Evolutionary conservation across 495 filamentous ascomycete genomes (phyloP).

Genomic region (Neurospora sublineolata): DNA sequence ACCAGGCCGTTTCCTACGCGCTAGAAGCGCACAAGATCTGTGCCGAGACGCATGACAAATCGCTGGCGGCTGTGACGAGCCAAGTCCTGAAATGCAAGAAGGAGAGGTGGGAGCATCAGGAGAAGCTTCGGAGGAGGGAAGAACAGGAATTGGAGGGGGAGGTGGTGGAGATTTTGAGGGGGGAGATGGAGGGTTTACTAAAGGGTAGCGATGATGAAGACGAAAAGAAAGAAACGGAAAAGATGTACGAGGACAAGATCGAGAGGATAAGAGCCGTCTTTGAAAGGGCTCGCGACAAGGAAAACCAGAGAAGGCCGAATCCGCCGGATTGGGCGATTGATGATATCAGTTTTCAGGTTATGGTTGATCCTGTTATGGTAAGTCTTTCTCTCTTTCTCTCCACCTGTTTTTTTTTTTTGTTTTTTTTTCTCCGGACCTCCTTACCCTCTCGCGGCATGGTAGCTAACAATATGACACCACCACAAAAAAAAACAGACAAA

Average conservation of each 20-base stretch:
- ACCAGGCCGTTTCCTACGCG: slow-evolving; percentile 63
- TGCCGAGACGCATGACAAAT: slow-evolving; percentile 44
- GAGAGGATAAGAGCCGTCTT: slow-evolving; percentile 31
- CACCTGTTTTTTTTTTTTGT: background rate
- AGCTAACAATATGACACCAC: background rate
- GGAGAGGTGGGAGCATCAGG: slow-evolving; percentile 51
- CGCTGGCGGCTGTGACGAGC: slow-evolving; percentile 51
- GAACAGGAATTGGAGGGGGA: slow-evolving; percentile 44
- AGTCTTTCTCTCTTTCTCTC: no score
- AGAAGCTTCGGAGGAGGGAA: slow-evolving; percentile 34
- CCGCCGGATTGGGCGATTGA: slow-evolving; percentile 86
- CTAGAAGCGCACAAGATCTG: slow-evolving; percentile 64
- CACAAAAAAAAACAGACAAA: slow-evolving; percentile 45
- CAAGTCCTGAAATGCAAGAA: slow-evolving; percentile 72
- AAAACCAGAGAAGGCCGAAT: slow-evolving; percentile 43
- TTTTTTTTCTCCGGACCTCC: background rate
- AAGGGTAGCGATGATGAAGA: slow-evolving; percentile 2
- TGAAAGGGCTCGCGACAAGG: slow-evolving; percentile 39
- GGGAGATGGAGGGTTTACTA: slow-evolving; percentile 20
- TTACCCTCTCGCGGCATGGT: background rate
- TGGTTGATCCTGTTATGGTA: slow-evolving; percentile 83
- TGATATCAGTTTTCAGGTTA: slow-evolving; percentile 79
- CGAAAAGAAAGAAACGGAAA: slow-evolving; percentile 2
- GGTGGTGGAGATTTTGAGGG: slow-evolving; percentile 31
- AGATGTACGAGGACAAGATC: slow-evolving; percentile 2